Evolutionary conservation across 495 filamentous ascomycete species (phyloP), one percentile per base, ranked within the genome.

Genomic region (Venustampulla echinocandica): DNA sequence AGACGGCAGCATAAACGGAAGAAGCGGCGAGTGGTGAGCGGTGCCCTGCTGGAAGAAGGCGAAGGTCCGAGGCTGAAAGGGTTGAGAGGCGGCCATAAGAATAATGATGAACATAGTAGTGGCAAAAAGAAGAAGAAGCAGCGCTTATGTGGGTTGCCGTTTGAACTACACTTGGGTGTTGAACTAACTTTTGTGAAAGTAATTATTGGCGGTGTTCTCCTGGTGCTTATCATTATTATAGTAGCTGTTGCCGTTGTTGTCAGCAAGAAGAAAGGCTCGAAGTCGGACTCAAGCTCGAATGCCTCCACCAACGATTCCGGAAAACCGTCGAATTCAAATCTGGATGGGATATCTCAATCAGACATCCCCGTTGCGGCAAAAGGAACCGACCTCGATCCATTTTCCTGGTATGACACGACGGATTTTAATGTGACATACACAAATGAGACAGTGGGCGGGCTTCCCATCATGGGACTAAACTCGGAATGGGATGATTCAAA

Each of bases 401-500:
- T 87, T 50, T 81, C 83, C 10, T 99, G 93, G 93, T 84, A 84
- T 40, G 85, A 95, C 53, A 96, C 90, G 1, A 76, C 70, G 1
- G 89, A 87, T 56, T 94, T 97, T 64, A 99, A 99, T 59, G 68
- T 93, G 44, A 97, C 93, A 0, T 99, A 90, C 59, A 99, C 93
- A 0, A 76, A 80, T 54, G 79, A 74, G 27, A 90, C 79, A 0
- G 81, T 96, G 1, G 93, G 92, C 9, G 87, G 83, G 5, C 72
- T 99, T 23, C 77, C 85, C 0, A 54, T 96, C 38, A 97, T 97
- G 86, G 93, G 93, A 2, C 71, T 99, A 9, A 82, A 84, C 55
- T 81, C 80, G 2, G 73, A 78, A 1, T 99, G 89, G 85, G 82
- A 96, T 59, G 90, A 99, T 64, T 84, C 81, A 10, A 69, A 74